Percentiles rank a stretch among this genome's conserved stretches.
Evolutionary conservation across 495 filamentous ascomycete genomes (phyloP).

Genomic region (Rhizodiscina lignyota): DNA sequence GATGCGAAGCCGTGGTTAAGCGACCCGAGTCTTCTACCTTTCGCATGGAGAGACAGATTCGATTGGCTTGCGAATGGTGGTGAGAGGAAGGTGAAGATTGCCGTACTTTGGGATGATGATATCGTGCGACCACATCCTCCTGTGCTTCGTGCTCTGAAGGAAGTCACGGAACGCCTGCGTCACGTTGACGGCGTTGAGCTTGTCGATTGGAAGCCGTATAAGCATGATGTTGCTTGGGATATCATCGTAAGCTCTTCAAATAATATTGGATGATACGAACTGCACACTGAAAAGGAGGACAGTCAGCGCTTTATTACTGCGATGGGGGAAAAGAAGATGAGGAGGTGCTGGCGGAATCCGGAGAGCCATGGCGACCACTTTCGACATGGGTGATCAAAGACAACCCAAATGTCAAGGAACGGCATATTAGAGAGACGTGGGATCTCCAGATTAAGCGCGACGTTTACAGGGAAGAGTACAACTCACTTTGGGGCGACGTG

Average conservation of each 20-base stretch:
- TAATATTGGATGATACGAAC: neutral
- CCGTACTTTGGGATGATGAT: slow-evolving; percentile 53
- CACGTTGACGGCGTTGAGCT: slow-evolving; percentile 33
- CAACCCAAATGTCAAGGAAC: slow-evolving; percentile 26
- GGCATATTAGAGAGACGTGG: slow-evolving; percentile 28
- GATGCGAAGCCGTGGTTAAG: slow-evolving; percentile 42
- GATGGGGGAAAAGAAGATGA: slow-evolving; percentile 40
- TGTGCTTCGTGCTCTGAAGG: slow-evolving; percentile 38
- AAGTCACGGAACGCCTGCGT: slow-evolving; percentile 37
- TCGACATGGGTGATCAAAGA: slow-evolving; percentile 33
- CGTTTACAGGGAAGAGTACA: slow-evolving; percentile 39
- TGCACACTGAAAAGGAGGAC: neutral
- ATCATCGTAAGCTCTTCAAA: slow-evolving; percentile 27
- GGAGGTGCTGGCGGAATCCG: slow-evolving; percentile 30
- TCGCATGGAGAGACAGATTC: slow-evolving; percentile 41
- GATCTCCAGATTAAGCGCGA: slow-evolving; percentile 32
- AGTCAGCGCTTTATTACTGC: slow-evolving; percentile 35
- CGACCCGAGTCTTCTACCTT: slow-evolving; percentile 39
- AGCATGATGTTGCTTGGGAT: slow-evolving; percentile 25
- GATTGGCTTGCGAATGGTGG: slow-evolving; percentile 11
- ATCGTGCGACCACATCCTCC: slow-evolving; percentile 60
- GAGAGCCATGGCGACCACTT: slow-evolving; percentile 38
- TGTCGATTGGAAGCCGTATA: slow-evolving; percentile 48
- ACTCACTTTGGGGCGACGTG: slow-evolving; percentile 36
- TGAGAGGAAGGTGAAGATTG: slow-evolving; percentile 38